Conservation (phyloP, 345 rosid species). For the Gynandropsis gynandra region DNA sequence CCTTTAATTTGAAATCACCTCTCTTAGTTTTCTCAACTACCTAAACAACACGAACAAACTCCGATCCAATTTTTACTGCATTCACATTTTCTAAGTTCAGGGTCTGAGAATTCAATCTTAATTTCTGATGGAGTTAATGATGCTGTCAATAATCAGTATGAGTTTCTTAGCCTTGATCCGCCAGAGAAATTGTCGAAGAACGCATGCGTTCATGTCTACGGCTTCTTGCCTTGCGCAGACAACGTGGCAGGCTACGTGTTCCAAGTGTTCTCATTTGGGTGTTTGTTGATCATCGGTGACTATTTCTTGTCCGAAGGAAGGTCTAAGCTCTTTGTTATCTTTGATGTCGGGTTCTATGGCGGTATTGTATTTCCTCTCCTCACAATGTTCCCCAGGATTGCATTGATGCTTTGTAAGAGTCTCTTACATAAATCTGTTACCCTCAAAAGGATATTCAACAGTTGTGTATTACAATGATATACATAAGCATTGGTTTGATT, state of each 20-base stretch:
- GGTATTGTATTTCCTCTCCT: conserved; percentile 28
- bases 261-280: conserved; percentile 27
- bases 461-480: too few relatives aligned
- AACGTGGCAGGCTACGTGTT: conserved; percentile 23
- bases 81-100: conserved; percentile 17
- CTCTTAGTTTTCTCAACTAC: too few relatives aligned
- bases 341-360: conserved; percentile 26
- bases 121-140: conserved; percentile 13
- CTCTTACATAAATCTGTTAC: too few relatives aligned
- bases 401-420: conserved; percentile 22
- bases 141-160: not conserved
- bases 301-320: conserved; percentile 28
- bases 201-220: conserved; percentile 5
- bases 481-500: not conserved
- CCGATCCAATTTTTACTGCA: too few relatives aligned
- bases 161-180: conserved; percentile 6
- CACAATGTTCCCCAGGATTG: conserved; percentile 5
- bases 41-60: too few relatives aligned
- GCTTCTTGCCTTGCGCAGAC: conserved; percentile 20
- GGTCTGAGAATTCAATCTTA: conserved; percentile 6
- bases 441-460: too few relatives aligned
- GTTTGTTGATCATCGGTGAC: conserved; percentile 20
- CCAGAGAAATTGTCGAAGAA: not conserved
- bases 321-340: conserved; percentile 25
- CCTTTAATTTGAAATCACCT: too few relatives aligned